These are phyloP conservation scores for Camelina neglecta DNA, from an alignment of 345 rosid species.

Conservation along the genomic window DNA sequence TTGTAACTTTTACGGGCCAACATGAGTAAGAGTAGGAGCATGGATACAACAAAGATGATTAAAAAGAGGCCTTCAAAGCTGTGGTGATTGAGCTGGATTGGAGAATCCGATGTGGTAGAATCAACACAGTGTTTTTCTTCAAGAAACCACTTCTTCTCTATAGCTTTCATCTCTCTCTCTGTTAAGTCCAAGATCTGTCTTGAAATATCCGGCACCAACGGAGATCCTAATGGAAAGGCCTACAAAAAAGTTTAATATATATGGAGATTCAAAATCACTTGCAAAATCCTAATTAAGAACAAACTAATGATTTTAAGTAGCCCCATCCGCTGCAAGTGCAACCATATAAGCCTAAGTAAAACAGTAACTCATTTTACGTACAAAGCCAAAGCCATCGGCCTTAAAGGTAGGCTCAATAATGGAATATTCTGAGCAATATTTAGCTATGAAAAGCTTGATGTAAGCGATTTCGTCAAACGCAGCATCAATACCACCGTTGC, in stretches of 20 bases:
- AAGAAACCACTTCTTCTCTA: constrained; percentile 44
- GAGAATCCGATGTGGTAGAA: constrained; percentile 34
- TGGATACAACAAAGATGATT: constrained; percentile 48
- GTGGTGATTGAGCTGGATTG: constrained; percentile 45
- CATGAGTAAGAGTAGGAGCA: constrained; percentile 32
- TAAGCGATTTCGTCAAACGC: constrained; percentile 53
- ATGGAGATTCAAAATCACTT: not conserved
- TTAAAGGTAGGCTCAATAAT: constrained; percentile 47
- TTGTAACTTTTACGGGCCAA: not conserved
- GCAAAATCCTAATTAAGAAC: not conserved
- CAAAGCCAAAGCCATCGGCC: constrained; percentile 59
- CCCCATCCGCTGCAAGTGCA: no score
- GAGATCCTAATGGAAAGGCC: constrained; percentile 57
- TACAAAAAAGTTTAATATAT: not conserved
- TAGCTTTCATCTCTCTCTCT: constrained; percentile 47
- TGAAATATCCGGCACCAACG: constrained; percentile 54
- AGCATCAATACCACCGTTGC: constrained; percentile 54
- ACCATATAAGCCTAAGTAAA: no score
- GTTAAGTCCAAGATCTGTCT: constrained; percentile 50
- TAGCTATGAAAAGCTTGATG: constrained; percentile 43
- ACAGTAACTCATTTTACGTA: constrained; percentile 30
- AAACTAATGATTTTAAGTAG: no score
- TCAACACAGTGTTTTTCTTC: constrained; percentile 35
- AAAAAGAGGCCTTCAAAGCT: constrained; percentile 56
- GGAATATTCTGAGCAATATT: constrained; percentile 50